These are phyloP conservation scores for Jimgerdemannia flammicorona DNA, from an alignment of 192 early-diverging fungal genomes.

Conservation along the genomic window DNA sequence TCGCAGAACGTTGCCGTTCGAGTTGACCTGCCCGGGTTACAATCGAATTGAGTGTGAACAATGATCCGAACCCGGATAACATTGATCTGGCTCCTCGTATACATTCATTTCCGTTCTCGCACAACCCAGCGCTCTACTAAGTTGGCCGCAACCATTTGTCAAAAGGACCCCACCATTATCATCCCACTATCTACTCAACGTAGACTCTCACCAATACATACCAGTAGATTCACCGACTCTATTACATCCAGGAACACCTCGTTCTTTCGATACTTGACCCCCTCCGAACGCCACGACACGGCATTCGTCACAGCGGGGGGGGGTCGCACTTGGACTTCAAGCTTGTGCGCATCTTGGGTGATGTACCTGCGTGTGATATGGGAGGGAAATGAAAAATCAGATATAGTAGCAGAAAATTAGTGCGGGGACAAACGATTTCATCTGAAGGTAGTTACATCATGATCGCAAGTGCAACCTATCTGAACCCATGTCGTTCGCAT, in stretches of 20 bases:
- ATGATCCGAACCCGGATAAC: conserved; percentile 19
- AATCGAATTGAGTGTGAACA: background rate
- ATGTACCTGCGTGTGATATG: conserved; percentile 65
- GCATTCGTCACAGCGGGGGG: conserved; percentile 81
- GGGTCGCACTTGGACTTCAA: conserved; percentile 86
- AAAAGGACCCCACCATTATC: background rate
- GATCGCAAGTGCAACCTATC: no score
- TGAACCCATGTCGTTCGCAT: no score
- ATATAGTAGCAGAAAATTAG: background rate
- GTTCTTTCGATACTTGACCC: conserved; percentile 71
- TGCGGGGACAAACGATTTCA: no score
- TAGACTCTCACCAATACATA: conserved; percentile 8
- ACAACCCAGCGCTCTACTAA: background rate
- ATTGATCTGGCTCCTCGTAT: conserved; percentile 1
- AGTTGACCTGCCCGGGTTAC: conserved; percentile 9
- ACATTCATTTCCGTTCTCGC: no score
- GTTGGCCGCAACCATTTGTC: background rate
- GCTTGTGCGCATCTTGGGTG: conserved; percentile 94
- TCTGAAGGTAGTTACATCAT: no score
- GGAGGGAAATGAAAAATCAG: background rate
- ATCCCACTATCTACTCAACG: background rate
- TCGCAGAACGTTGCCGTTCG: conserved; percentile 54
- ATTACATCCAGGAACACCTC: conserved; percentile 76
- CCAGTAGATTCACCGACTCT: conserved; percentile 70
- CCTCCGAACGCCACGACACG: conserved; percentile 69